These are phyloP conservation scores for Toxoplasma gondii DNA, from an alignment of 169 alveolate genomes.

Conservation along the genomic window DNA sequence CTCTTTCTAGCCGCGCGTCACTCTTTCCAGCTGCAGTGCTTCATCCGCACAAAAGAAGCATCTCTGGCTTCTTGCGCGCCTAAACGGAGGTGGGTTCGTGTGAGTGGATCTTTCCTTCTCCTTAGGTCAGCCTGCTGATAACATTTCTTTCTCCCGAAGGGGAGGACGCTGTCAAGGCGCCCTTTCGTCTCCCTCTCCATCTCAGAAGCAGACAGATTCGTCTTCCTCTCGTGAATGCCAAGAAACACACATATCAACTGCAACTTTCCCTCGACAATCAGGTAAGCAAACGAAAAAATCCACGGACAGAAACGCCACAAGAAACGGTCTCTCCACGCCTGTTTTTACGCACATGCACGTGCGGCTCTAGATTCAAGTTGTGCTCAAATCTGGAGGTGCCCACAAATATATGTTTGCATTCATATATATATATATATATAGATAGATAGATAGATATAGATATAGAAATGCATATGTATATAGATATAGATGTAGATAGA, in stretches of 20 bases:
- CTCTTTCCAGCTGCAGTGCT: too few relatives aligned
- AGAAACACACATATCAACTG: neutral
- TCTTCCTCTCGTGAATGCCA: neutral
- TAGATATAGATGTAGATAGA: neutral
- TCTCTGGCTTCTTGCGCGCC: neutral
- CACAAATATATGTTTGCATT: neutral
- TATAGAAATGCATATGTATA: neutral
- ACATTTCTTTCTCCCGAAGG: neutral
- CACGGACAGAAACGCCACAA: too few relatives aligned
- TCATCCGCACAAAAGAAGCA: neutral
- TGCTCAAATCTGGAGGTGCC: neutral
- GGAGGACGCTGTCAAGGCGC: neutral
- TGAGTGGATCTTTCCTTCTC: neutral
- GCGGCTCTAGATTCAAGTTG: too few relatives aligned
- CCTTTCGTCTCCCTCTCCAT: neutral
- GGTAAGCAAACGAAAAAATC: neutral
- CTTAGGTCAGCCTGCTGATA: neutral
- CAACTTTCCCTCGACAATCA: neutral
- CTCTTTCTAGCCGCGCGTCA: too few relatives aligned
- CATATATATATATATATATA: too few relatives aligned
- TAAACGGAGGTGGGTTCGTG: too few relatives aligned
- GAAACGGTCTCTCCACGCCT: too few relatives aligned
- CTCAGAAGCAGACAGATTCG: neutral
- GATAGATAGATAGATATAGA: neutral
- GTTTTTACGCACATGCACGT: too few relatives aligned